Evolutionary conservation across 805 yeast species (phyloP).

Genomic region (Barnettozyma pratensis): DNA sequence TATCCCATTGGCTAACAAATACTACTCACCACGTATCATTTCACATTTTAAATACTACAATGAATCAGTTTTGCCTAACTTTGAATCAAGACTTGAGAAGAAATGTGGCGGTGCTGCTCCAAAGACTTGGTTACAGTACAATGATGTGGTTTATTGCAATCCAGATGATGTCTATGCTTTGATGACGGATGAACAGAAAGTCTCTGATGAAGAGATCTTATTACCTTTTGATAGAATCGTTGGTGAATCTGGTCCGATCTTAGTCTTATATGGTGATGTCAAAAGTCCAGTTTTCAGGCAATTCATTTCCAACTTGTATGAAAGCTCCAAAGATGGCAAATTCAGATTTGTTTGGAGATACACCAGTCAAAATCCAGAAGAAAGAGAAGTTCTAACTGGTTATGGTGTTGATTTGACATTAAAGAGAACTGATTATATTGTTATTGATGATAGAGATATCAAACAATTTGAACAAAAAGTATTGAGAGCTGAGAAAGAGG

Average conservation of each 20-base stretch:
- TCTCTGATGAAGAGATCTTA: conserved; percentile 15
- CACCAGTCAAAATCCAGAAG: conserved; percentile 32
- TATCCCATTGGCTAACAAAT: conserved; percentile 30
- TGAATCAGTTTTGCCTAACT: conserved; percentile 27
- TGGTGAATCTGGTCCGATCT: conserved; percentile 49
- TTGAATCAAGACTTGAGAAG: conserved; percentile 16
- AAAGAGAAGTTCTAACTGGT: conserved; percentile 40
- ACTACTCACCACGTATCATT: conserved; percentile 56
- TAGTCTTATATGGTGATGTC: conserved; percentile 66
- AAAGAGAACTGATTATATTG: conserved; percentile 63
- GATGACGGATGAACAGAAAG: conserved; percentile 39
- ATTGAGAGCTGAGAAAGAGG: conserved; percentile 6
- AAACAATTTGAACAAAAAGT: conserved; percentile 25
- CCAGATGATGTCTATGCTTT: conserved; percentile 76
- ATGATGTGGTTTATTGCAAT: conserved; percentile 54
- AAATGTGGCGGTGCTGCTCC: conserved; percentile 23
- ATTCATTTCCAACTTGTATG: conserved; percentile 54
- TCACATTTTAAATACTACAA: conserved; percentile 55
- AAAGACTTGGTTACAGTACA: conserved; percentile 45
- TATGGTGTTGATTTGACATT: conserved; percentile 63
- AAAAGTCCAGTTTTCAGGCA: conserved; percentile 41
- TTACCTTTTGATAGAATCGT: conserved; percentile 59
- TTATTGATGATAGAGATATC: conserved; percentile 52
- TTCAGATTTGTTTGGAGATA: conserved; percentile 75
- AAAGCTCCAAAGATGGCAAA: conserved; percentile 59